Percentiles rank a stretch among this genome's conserved stretches.
Evolutionary conservation across 768 basidiomycete species (phyloP).

Genomic region (Suillus americanus): DNA sequence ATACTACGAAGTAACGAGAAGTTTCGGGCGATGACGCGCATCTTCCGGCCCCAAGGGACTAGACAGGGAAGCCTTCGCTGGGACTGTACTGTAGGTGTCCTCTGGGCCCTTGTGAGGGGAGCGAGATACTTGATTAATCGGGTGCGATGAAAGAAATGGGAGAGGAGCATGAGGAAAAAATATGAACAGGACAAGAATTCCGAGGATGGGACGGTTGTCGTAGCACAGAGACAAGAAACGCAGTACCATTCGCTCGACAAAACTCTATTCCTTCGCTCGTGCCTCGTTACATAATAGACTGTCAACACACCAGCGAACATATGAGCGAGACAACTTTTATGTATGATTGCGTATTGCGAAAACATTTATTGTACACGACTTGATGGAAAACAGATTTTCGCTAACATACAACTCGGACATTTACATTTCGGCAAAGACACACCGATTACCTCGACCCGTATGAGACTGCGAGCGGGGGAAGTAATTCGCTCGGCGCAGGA

Average conservation of each 20-base stretch:
- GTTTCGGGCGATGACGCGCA: not conserved
- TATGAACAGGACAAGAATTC: too few species aligned
- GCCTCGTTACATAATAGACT: too few species aligned
- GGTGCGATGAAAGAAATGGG: too few species aligned
- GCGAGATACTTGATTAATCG: too few species aligned
- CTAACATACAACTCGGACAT: not conserved
- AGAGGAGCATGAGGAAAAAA: too few species aligned
- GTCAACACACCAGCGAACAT: not conserved
- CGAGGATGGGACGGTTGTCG: too few species aligned
- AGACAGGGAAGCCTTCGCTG: not conserved
- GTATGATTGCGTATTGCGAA: not conserved
- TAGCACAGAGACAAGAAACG: too few species aligned
- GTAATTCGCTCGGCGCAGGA: slow-evolving; percentile 6
- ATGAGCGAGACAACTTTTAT: not conserved
- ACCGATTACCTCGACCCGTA: not conserved
- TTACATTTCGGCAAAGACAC: not conserved
- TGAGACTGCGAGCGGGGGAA: slow-evolving; percentile 11
- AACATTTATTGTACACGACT: not conserved
- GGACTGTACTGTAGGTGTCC: too few species aligned
- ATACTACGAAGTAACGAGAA: not conserved
- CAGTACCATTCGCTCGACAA: too few species aligned
- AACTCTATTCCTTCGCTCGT: too few species aligned
- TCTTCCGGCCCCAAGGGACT: not conserved
- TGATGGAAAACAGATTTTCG: not conserved
- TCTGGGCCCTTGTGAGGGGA: too few species aligned